Percentiles rank a stretch among this genome's conserved stretches.
phyloP scores from a whole-genome alignment of 2,329 filamentous ascomycete species.

The Fusarium papillatum region DNA sequence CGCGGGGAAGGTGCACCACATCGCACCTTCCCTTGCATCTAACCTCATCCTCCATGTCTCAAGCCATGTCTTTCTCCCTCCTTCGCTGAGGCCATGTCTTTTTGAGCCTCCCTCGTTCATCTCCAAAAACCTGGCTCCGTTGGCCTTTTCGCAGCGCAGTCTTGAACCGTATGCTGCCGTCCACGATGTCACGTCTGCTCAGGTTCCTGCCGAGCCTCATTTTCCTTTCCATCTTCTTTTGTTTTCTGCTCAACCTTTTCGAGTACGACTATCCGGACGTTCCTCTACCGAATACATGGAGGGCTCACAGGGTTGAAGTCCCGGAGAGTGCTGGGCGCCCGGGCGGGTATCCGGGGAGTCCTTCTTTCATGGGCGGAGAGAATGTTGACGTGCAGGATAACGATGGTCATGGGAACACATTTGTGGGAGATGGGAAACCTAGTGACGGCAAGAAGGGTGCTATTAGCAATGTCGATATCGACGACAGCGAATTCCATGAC shows the following conservation, averaged over 20 bases:
- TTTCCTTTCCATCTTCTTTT: background rate
- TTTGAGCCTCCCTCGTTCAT: background rate
- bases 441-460: background rate
- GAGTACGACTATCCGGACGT: background rate
- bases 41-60: background rate
- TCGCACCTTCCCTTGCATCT: background rate
- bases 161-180: background rate
- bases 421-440: background rate
- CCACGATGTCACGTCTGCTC: background rate
- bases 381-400: background rate
- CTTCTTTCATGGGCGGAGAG: background rate
- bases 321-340: background rate
- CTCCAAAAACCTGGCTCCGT: too few relatives aligned
- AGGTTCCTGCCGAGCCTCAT: conserved; percentile 4
- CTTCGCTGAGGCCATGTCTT: background rate
- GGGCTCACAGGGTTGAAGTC: background rate
- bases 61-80: background rate
- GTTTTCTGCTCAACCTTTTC: background rate
- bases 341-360: background rate
- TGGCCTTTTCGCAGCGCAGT: too few relatives aligned
- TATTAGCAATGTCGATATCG: background rate
- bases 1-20: background rate
- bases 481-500: background rate
- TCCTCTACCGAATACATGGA: background rate
- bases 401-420: background rate